phyloP scores from a whole-genome alignment of 148 eudicot genomes.

The Rhododendron ferrugineum region DNA sequence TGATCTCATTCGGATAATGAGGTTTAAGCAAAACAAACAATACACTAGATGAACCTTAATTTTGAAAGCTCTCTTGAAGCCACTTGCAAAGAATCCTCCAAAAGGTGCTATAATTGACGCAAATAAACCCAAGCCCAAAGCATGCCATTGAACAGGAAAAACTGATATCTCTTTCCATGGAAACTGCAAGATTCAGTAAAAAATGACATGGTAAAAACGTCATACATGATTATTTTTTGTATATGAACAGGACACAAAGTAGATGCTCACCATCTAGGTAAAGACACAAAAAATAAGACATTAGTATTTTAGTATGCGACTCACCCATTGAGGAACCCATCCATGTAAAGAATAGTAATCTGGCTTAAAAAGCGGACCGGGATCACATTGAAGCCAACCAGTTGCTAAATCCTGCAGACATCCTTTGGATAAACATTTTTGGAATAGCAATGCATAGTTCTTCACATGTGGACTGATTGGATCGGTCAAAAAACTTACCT shows the following conservation, averaged over 20 bases:
- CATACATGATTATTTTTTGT: no score
- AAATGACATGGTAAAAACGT: neutral
- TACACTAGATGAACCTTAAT: constrained; percentile 52
- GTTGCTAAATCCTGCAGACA: constrained; percentile 72
- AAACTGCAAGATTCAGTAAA: constrained; percentile 32
- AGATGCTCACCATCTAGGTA: neutral
- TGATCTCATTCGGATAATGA: neutral
- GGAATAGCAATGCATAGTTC: neutral
- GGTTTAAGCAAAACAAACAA: neutral
- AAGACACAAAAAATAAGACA: neutral
- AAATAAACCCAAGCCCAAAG: constrained; percentile 76
- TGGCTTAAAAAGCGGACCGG: constrained; percentile 72
- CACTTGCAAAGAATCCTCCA: constrained; percentile 98
- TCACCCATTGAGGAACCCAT: constrained; percentile 75
- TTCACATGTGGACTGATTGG: neutral
- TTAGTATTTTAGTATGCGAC: constrained; percentile 1
- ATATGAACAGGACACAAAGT: neutral
- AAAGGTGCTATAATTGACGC: constrained; percentile 97
- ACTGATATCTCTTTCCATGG: constrained; percentile 73
- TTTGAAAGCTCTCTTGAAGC: constrained; percentile 96
- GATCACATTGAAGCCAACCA: constrained; percentile 98
- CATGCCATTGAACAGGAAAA: constrained; percentile 96
- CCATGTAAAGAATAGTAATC: constrained; percentile 52
- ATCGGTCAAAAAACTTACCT: constrained; percentile 32
- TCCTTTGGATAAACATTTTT: neutral